Evolutionary conservation across 306 rosid genomes (phyloP).

Genomic region (Fragaria vesca): DNA sequence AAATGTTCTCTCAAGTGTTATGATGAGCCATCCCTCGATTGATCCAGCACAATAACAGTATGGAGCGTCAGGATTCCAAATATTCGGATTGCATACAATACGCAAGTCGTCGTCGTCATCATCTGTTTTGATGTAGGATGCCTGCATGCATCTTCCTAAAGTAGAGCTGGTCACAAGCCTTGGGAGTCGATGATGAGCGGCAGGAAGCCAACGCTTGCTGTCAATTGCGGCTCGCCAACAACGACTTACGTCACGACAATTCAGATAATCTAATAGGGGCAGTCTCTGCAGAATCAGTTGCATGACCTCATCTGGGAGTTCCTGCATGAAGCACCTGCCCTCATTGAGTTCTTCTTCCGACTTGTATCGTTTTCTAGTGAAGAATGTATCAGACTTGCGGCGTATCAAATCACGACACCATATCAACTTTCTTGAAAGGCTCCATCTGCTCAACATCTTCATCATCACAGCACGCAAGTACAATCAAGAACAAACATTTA

Average conservation of each 20-base stretch:
- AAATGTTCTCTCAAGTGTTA: too few relatives aligned
- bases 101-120: background rate
- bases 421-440: background rate
- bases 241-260: background rate
- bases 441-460: background rate
- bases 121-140: background rate
- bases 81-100: background rate
- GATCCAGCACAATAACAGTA: background rate
- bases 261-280: background rate
- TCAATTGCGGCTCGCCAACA: background rate
- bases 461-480: background rate
- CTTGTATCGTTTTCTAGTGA: background rate
- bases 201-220: background rate
- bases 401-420: background rate
- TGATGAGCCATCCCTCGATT: background rate
- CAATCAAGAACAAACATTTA: too few relatives aligned
- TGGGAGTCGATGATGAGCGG: background rate
- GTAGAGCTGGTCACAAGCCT: background rate
- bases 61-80: background rate
- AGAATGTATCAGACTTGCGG: background rate
- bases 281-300: background rate
- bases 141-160: too few relatives aligned
- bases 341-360: background rate
- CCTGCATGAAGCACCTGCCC: too few relatives aligned
- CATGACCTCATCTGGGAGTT: background rate